Base-by-base conservation (phyloP, 2,329 filamentous ascomycete species). In the Colletotrichum melonis region DNA sequence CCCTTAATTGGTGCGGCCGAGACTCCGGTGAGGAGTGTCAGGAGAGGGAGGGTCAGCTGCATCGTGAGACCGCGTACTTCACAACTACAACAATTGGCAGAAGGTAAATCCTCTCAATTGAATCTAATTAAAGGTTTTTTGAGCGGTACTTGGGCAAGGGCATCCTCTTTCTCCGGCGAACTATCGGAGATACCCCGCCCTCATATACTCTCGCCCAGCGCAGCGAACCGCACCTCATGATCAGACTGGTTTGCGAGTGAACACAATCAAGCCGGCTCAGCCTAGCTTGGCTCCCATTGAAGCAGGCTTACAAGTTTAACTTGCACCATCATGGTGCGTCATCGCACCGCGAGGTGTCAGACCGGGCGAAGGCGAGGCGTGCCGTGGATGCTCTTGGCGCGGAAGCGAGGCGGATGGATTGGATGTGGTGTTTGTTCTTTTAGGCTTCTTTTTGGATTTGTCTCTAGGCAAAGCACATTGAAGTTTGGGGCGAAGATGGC, bases 1-100 rank as follows among this genome's bases (percentile, higher is more conserved):
- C 60, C 73, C 56, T 76, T 65, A 4, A 76, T 69, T 12, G 75
- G 75, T 12, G 49, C 64, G 42, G 73, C 67, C 1, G 69, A 42
- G 1, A 64, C 65, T 7, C 19, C 63, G 24, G 63, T 65, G 54
- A 65, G 24, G 52, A 76, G 73, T 3, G 64, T 32, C 35, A 75
- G 55, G 46, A 69, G 65, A 12, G 49, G 55, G 49, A 63, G 38
- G 28, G 42, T 46, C 46, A 64, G 56, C 67, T 73, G 67, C 60
- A 73, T 69, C 67, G 49, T 52, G 55, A 14, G 16, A 6, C 16
- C 28, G 6, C 30, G 14, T 8, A 42, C 32, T 16, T 63, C 7
- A 19, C 19, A 16, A n/a, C 6, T 2, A 22, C 2, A 26, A 0
- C 4, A 1, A 22, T 14, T 28, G 4, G 0, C 4, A n/a, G 3